Evolutionary conservation across 768 basidiomycete species (phyloP).

Genomic region (Suillus variegatus): DNA sequence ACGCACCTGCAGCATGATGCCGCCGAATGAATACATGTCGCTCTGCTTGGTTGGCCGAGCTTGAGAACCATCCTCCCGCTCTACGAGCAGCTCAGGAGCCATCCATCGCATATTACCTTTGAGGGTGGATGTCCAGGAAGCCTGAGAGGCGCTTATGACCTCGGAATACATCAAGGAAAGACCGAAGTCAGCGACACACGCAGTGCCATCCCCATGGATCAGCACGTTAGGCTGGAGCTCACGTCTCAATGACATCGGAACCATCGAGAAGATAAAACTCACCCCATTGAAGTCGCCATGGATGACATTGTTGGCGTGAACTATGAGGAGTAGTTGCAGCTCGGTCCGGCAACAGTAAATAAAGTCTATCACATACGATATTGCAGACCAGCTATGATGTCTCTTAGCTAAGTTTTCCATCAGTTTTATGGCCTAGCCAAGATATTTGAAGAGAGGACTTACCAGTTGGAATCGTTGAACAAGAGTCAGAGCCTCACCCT

Average conservation of each 20-base stretch:
- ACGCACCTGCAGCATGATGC: conserved; percentile 29
- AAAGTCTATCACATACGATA: neutral
- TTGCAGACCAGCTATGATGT: neutral
- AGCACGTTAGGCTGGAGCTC: conserved; percentile 45
- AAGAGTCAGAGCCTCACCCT: neutral
- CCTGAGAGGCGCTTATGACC: conserved; percentile 20
- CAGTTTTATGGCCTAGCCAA: neutral
- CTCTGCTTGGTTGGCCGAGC: conserved; percentile 15
- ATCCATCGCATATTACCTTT: conserved; percentile 45
- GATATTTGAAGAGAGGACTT: neutral
- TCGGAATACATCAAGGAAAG: conserved; percentile 42
- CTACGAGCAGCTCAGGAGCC: conserved; percentile 37
- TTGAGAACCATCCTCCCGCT: neutral
- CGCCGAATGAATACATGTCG: conserved; percentile 48
- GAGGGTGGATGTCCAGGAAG: neutral
- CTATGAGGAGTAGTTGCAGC: neutral
- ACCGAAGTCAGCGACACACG: conserved; percentile 48
- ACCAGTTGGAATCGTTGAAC: conserved; percentile 13
- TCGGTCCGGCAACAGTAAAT: neutral
- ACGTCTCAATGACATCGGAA: neutral
- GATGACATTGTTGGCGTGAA: neutral
- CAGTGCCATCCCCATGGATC: conserved; percentile 41
- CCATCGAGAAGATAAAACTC: neutral
- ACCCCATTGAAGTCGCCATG: conserved; percentile 14
- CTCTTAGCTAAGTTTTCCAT: neutral